A percentile compares a stretch with the other conserved stretches of the same genome.
These are phyloP conservation scores for Pontederia crassipes DNA, from an alignment of 176 grass and related monocot genomes.

Conservation along the genomic window DNA sequence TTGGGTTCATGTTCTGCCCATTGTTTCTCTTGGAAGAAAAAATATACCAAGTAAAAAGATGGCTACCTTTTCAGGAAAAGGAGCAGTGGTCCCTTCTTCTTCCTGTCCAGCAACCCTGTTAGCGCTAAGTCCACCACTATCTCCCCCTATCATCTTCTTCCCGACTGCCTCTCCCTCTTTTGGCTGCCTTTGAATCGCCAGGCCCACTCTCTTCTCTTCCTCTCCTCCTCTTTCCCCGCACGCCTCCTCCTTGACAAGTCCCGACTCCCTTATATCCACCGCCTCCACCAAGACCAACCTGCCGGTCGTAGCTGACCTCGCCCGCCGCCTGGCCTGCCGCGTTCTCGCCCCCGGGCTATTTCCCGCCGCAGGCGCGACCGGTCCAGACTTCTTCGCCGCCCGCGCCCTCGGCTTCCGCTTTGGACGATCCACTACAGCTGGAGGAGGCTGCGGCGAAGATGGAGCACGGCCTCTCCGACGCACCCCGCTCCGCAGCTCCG, in stretches of 20 bases:
- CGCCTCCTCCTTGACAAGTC: conserved; percentile 1
- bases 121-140: conserved; percentile 19
- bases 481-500: conserved; percentile 14
- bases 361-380: background rate
- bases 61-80: conserved; percentile 16
- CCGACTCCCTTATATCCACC: conserved; percentile 13
- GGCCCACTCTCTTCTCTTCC: background rate
- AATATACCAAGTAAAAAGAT: background rate
- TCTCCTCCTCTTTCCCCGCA: background rate
- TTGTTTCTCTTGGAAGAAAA: background rate
- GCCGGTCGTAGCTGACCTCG: background rate
- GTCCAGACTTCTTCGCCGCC: background rate
- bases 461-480: conserved; percentile 19
- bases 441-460: conserved; percentile 10
- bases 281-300: conserved; percentile 20
- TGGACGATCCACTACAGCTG: conserved; percentile 16
- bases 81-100: conserved; percentile 18
- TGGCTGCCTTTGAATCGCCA: background rate
- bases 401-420: conserved; percentile 21
- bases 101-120: conserved; percentile 13
- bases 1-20: too few relatives aligned
- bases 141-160: conserved; percentile 9
- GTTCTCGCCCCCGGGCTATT: too few relatives aligned
- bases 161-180: conserved; percentile 1
- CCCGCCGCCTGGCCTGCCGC: conserved; percentile 9